A percentile compares a stretch with the other conserved stretches of the same genome.
These are phyloP conservation scores for Rhipidocladum racemiflorum DNA, from an alignment of 176 grass and related monocot species.

Conservation along the genomic window DNA sequence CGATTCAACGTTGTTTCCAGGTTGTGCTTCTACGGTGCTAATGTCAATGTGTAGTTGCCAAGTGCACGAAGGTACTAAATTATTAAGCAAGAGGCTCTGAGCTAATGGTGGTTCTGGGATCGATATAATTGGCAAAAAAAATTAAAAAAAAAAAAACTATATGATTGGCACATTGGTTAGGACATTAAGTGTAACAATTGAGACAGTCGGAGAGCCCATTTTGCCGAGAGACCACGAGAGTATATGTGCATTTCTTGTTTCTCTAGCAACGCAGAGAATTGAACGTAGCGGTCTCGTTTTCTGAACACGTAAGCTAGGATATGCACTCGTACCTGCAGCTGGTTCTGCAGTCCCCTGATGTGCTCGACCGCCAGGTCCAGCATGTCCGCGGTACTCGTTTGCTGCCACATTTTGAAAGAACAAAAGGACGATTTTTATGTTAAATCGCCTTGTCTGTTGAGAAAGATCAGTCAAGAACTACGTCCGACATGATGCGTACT, in stretches of 20 bases:
- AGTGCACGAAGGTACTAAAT: no score
- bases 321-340: conserved; percentile 42
- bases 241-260: no score
- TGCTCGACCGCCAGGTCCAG: conserved; percentile 57
- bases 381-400: conserved; percentile 64
- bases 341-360: conserved; percentile 50
- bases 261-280: neutral
- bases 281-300: neutral
- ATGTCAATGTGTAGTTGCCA: no score
- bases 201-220: neutral
- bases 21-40: no score
- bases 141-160: no score
- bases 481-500: neutral
- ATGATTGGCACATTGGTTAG: no score
- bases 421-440: neutral
- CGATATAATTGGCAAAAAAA: no score
- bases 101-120: no score
- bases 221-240: neutral
- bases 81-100: no score
- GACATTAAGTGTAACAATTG: no score
- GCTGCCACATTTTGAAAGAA: conserved; percentile 36
- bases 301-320: neutral
- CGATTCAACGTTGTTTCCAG: neutral
- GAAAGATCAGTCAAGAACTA: neutral
- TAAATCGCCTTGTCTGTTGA: neutral